Conservation (phyloP, 2,329 filamentous ascomycete genomes). For the Pestalotiopsis sp. region DNA sequence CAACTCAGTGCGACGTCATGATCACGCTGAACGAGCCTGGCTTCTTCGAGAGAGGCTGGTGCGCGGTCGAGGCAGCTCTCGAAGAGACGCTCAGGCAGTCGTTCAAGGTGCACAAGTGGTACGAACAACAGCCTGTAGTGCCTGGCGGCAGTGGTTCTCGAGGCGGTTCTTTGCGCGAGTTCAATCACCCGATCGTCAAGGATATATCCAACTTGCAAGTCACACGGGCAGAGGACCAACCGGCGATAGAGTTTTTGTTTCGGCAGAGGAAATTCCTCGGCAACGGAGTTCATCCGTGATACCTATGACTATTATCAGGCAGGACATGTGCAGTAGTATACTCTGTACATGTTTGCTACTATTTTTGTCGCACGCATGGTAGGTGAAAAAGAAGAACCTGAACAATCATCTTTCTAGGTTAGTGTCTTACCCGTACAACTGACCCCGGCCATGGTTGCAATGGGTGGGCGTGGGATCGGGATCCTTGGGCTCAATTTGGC, state of each 20-base stretch:
- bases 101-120: slow-evolving; percentile 4
- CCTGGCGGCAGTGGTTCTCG: neutral
- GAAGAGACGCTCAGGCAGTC: neutral
- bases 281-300: neutral
- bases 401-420: too few species aligned
- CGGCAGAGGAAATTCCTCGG: slow-evolving; percentile 1
- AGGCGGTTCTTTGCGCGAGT: neutral
- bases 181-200: neutral
- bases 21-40: neutral
- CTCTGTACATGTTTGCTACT: too few species aligned
- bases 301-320: neutral
- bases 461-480: too few species aligned
- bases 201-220: neutral
- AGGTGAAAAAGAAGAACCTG: too few species aligned
- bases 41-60: slow-evolving; percentile 7
- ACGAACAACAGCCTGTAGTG: neutral
- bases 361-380: too few species aligned
- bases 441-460: too few species aligned
- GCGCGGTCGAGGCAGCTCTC: neutral
- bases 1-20: neutral
- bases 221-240: neutral
- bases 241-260: slow-evolving; percentile 1
- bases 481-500: too few species aligned
- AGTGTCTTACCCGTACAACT: too few species aligned
- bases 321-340: too few species aligned